Percentiles rank a stretch among this genome's conserved stretches.
Evolutionary conservation across 108 stramenopile genomes (phyloP).

Genomic region (Hondaea fermentalgiana): DNA sequence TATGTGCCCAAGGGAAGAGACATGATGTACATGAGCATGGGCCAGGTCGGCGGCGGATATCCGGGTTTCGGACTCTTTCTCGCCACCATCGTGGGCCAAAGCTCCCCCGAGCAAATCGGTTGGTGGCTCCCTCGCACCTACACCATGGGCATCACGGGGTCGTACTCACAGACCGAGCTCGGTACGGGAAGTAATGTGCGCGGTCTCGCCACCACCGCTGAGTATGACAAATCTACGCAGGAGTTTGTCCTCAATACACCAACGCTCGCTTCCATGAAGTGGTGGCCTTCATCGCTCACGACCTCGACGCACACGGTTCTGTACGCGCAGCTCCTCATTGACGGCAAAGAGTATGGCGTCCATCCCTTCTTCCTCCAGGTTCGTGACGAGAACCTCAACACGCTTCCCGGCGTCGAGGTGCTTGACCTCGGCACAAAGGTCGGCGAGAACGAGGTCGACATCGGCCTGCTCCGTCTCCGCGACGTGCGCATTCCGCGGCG

Average conservation of each 20-base stretch:
- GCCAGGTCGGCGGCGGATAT: neutral
- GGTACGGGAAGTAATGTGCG: constrained; percentile 86
- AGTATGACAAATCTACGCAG: constrained; percentile 62
- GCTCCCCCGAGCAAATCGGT: neutral
- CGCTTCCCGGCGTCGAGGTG: neutral
- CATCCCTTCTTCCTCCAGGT: constrained; percentile 16
- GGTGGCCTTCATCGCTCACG: constrained; percentile 86
- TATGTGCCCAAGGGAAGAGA: neutral
- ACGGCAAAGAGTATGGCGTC: constrained; percentile 16
- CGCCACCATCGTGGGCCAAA: neutral
- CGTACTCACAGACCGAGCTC: constrained; percentile 88
- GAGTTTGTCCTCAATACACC: constrained; percentile 77
- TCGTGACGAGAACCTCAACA: neutral
- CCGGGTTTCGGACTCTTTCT: constrained; percentile 9
- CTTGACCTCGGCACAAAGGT: constrained; percentile 11
- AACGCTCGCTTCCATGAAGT: constrained; percentile 71
- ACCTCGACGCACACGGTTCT: constrained; percentile 93
- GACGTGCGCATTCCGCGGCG: neutral
- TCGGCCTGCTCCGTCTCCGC: constrained; percentile 14
- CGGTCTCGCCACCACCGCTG: constrained; percentile 86
- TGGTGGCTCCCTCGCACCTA: constrained; percentile 10
- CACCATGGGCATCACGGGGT: constrained; percentile 42
- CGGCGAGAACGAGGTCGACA: constrained; percentile 23
- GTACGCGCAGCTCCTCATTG: constrained; percentile 81
- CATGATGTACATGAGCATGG: constrained; percentile 22